These are phyloP conservation scores for Hyaloscypha variabilis DNA, from an alignment of 495 filamentous ascomycete genomes.

Conservation along the genomic window DNA sequence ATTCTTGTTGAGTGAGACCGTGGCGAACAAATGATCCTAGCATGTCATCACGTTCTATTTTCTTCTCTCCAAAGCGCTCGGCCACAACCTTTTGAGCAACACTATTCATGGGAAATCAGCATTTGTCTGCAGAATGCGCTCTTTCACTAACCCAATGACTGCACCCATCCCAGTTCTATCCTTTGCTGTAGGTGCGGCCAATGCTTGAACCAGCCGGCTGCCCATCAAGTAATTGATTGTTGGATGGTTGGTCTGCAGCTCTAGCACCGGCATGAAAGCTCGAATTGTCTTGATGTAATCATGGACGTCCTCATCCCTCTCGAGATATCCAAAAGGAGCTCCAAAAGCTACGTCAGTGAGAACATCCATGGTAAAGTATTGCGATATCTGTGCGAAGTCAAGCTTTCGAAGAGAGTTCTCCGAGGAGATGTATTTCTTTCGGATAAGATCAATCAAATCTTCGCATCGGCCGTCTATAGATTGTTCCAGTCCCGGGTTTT, in stretches of 20 bases:
- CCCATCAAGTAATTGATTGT: constrained; percentile 47
- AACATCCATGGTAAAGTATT: constrained; percentile 50
- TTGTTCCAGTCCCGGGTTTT: constrained; percentile 40
- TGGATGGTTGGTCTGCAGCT: constrained; percentile 20
- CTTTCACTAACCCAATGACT: constrained; percentile 41
- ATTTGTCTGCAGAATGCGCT: neutral
- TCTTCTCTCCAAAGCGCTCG: constrained; percentile 33
- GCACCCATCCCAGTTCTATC: constrained; percentile 55
- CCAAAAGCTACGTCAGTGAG: constrained; percentile 48
- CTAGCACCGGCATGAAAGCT: constrained; percentile 7
- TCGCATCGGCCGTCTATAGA: constrained; percentile 35
- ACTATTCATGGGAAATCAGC: neutral
- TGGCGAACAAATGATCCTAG: constrained; percentile 48
- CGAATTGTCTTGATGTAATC: constrained; percentile 39
- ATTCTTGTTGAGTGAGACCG: constrained; percentile 40
- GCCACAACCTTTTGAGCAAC: constrained; percentile 43
- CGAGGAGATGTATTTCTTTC: constrained; percentile 35
- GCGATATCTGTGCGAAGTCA: constrained; percentile 43
- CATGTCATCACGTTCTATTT: constrained; percentile 35
- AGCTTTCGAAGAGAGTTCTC: constrained; percentile 31
- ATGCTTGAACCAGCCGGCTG: constrained; percentile 54
- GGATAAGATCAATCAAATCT: constrained; percentile 35
- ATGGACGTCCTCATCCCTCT: constrained; percentile 42
- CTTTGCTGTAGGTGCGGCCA: constrained; percentile 53
- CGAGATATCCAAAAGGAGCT: constrained; percentile 42